Evolutionary conservation across 2,329 filamentous ascomycete genomes (phyloP).

Genomic region (Fusarium pseudoanthophilum): DNA sequence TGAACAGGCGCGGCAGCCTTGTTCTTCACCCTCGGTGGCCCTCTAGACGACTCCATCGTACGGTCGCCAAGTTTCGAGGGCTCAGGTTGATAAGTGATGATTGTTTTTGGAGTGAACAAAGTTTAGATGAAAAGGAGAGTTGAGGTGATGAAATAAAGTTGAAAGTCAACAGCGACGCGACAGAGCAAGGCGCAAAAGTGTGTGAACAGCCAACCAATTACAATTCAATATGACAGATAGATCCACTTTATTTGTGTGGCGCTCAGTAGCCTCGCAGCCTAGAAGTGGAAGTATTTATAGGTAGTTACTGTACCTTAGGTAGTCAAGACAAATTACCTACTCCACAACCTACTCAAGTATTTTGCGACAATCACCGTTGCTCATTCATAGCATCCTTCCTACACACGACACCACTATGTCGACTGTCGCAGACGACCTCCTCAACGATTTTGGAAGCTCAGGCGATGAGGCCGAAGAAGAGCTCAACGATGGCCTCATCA

Average conservation of each 20-base stretch:
- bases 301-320: slow-evolving; percentile 17
- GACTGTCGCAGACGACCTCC: slow-evolving; percentile 89
- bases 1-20: slow-evolving; percentile 92
- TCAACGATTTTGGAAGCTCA: slow-evolving; percentile 75
- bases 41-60: slow-evolving; percentile 88
- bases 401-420: slow-evolving; percentile 69
- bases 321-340: slow-evolving; percentile 14
- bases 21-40: slow-evolving; percentile 97
- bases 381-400: slow-evolving; percentile 9
- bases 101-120: neutral
- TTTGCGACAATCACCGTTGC: slow-evolving; percentile 28
- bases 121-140: neutral
- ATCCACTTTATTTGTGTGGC: slow-evolving; percentile 31
- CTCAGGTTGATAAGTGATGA: neutral
- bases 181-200: slow-evolving; percentile 44
- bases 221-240: neutral
- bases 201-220: slow-evolving; percentile 28
- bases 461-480: slow-evolving; percentile 79
- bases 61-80: neutral
- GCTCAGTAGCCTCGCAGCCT: slow-evolving; percentile 45
- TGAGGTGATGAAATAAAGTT: slow-evolving; percentile 24
- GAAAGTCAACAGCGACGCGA: slow-evolving; percentile 34
- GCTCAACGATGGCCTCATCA: slow-evolving; percentile 61
- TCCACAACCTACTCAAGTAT: neutral
- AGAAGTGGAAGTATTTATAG: slow-evolving; percentile 35